Conservation (phyloP, 2,329 filamentous ascomycete species). For the Arthrinium phaeospermum region DNA sequence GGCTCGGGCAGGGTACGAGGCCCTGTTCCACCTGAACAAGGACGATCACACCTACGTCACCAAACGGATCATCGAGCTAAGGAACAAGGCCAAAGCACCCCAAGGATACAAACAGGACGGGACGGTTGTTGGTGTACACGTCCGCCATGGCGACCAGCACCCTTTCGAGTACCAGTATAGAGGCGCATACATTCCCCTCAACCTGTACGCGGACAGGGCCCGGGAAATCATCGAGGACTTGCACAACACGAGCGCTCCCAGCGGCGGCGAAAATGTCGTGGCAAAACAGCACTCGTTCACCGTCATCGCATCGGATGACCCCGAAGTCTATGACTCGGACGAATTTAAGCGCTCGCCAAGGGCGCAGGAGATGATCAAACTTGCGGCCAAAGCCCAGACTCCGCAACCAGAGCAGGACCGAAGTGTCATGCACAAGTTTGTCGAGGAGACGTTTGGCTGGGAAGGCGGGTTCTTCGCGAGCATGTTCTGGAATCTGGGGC, state of each 20-base stretch:
- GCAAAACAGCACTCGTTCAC: constrained; percentile 53
- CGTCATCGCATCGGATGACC: constrained; percentile 81
- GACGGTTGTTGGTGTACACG: constrained; percentile 72
- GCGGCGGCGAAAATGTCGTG: constrained; percentile 41
- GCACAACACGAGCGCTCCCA: constrained; percentile 47
- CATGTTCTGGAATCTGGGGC: constrained; percentile 81
- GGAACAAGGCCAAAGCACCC: constrained; percentile 48
- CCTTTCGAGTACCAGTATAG: constrained; percentile 79
- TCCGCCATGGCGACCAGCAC: constrained; percentile 80
- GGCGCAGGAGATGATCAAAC: constrained; percentile 77
- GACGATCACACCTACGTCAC: constrained; percentile 71
- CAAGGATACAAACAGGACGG: constrained; percentile 54
- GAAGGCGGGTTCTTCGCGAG: constrained; percentile 85
- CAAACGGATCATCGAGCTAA: constrained; percentile 62
- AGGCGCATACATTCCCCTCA: constrained; percentile 77
- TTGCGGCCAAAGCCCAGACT: constrained; percentile 67
- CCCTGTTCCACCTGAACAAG: constrained; percentile 71
- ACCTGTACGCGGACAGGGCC: constrained; percentile 68
- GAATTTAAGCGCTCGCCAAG: constrained; percentile 65
- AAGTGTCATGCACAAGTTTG: constrained; percentile 65
- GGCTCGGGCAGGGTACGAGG: constrained; percentile 72
- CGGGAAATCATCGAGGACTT: constrained; percentile 57
- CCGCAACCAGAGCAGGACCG: constrained; percentile 49
- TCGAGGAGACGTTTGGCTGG: constrained; percentile 82
- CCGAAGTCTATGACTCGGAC: constrained; percentile 70